A percentile compares a stretch with the other conserved stretches of the same genome.
phyloP scores from a whole-genome alignment of 805 yeast species.

The Torulaspora maleeae region DNA sequence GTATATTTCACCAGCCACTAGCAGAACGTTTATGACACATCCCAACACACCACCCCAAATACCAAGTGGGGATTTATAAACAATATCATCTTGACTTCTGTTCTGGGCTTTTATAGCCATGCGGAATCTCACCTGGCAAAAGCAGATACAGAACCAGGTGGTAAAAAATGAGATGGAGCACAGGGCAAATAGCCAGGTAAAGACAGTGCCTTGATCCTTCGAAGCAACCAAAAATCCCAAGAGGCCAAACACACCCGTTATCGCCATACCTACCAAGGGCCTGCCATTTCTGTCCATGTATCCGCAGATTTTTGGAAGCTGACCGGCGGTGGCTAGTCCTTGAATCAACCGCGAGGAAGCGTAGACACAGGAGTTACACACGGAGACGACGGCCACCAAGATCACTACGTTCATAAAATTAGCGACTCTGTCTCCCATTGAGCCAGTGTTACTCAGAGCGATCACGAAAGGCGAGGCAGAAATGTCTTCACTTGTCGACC shows the following conservation, averaged over 20 bases:
- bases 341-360: slow-evolving; percentile 55
- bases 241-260: slow-evolving; percentile 47
- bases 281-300: slow-evolving; percentile 50
- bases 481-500: slow-evolving; percentile 41
- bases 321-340: slow-evolving; percentile 48
- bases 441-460: slow-evolving; percentile 44
- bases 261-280: slow-evolving; percentile 48
- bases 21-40: slow-evolving; percentile 45
- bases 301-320: slow-evolving; percentile 45
- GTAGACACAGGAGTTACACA: slow-evolving; percentile 56
- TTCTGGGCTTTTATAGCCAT: slow-evolving; percentile 50
- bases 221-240: slow-evolving; percentile 62
- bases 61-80: slow-evolving; percentile 56
- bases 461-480: slow-evolving; percentile 48
- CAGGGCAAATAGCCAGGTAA: slow-evolving; percentile 72
- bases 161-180: slow-evolving; percentile 71
- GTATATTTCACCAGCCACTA: slow-evolving; percentile 68
- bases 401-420: slow-evolving; percentile 56
- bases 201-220: slow-evolving; percentile 50
- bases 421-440: slow-evolving; percentile 50
- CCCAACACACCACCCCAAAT: slow-evolving; percentile 55
- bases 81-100: slow-evolving; percentile 51
- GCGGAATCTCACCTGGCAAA: slow-evolving; percentile 66
- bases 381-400: slow-evolving; percentile 54
- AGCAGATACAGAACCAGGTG: slow-evolving; percentile 73